Percentiles rank a stretch among this genome's conserved stretches.
These are phyloP conservation scores for Atkinsonella hypoxylon DNA, from an alignment of 2,329 filamentous ascomycete species.

Conservation along the genomic window DNA sequence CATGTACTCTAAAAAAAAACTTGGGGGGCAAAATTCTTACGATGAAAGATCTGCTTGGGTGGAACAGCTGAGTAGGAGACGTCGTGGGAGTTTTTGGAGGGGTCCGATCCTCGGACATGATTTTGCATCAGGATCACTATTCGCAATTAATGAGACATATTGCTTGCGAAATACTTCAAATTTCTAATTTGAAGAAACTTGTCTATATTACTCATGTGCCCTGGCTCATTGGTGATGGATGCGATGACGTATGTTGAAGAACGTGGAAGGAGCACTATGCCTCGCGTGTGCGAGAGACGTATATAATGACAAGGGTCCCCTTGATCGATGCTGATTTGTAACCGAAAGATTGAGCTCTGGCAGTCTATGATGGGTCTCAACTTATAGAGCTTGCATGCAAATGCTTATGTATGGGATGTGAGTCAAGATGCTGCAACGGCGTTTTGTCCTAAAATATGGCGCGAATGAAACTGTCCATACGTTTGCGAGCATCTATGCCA, in stretches of 20 bases:
- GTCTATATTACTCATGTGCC: background rate
- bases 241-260: background rate
- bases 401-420: background rate
- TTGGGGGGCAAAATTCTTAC: no score
- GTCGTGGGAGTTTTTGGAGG: conserved; percentile 31
- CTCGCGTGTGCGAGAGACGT: no score
- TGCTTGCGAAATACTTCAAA: conserved; percentile 11
- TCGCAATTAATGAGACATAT: conserved; percentile 24
- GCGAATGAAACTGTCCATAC: no score
- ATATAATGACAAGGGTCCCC: no score
- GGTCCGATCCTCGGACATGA: conserved; percentile 37
- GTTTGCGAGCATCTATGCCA: no score
- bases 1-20: conserved; percentile 38
- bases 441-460: background rate
- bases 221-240: background rate
- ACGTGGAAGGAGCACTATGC: no score
- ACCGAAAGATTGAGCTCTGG: no score
- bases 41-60: no score
- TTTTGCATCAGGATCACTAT: conserved; percentile 32
- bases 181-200: conserved; percentile 1
- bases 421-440: background rate
- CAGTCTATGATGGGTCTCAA: no score
- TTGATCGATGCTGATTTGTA: no score
- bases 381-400: background rate
- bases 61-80: conserved; percentile 28